Evolutionary conservation across 1,139 yeast species (phyloP), one percentile per base, ranked within the genome.

Genomic region (Debaryomyces nepalensis): DNA sequence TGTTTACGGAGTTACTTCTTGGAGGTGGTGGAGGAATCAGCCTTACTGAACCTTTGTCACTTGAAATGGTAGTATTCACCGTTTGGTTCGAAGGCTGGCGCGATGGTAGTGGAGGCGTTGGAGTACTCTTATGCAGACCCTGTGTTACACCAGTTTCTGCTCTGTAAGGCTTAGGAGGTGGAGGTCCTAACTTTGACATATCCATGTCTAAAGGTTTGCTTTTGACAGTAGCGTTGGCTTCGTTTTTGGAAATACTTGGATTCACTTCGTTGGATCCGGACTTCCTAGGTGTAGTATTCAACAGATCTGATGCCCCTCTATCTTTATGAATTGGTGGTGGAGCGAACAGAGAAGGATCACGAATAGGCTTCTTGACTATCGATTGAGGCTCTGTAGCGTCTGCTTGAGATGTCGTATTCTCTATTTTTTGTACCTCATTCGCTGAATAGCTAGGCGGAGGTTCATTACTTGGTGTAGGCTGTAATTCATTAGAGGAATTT

Each of bases 291-390:
- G 15, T 6, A 2, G 29, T 19, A 16, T 6, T 7, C 23, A 19
- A 16, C n/a, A 41, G 11, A 18, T 33, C 16, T 3, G 46, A 26
- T 12, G 44, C 18, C 5, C 60, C 53, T 33, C 61, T 40, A 36
- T 52, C 52, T 45, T 50, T 59, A 43, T 62, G 73, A 6, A 65
- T 49, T 2, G 77, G 79, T 3, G 79, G 79, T 8, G 77, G 75
- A 2, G 74, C 68, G 57, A 73, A 70, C 18, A 63, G 53, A 1
- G 61, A 50, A 1, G 75, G 68, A 42, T 72, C 77, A 11, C 23
- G 46, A 32, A 40, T 47, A 35, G 39, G 35, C 7, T 27, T 32
- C n/a, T 38, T 29, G n/a, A 12, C 5, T 3, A 30, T 19, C 18
- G 14, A 21, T 23, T 20, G n/a, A 15, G 14, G 23, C 5, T 12